Base-by-base conservation (phyloP, 768 basidiomycete genomes). In the Ramaria rubella region DNA sequence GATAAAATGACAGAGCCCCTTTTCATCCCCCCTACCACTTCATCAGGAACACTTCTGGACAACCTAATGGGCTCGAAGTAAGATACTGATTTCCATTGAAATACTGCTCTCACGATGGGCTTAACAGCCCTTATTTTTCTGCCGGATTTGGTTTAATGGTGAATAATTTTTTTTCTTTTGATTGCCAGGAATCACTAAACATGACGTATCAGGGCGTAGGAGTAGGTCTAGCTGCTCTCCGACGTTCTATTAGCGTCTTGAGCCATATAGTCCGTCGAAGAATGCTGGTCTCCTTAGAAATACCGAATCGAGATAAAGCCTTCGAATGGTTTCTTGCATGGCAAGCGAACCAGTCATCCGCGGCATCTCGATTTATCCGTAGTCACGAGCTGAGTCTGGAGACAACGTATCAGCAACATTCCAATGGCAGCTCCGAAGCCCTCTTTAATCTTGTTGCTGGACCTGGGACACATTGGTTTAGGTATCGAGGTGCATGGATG, bases 101-200 rank as follows among this genome's bases (percentile, higher is more conserved):
- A 26, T 48, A 19, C 36, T 30, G 15, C 46, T 48, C 46, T 48
- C 40, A 42, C 23, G 27, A n/a, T 19, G 15, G 24, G 24, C 3
- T 29, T 48, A 17, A 34, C 63, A 99, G 96, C 68, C 95, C 93
- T 34, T 94, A 93, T 74, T 98, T 99, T 68, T 91, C 95, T 68
- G 96, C 95, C 48, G 95, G 96, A 26, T 97, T 97, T 65, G 96
- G 95, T 33, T 80, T 99, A 34, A 94, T 98, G 94, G 95, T 94
- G 62, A 8, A n/a, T 6, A 30, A 15, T 11, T 48, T 26, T 7
- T n/a, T 48, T 33, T 7, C 9, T 4, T 19, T 42, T 15, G 3
- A 15, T 19, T 14, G 21, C 26, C 30, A 17, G 43, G 44, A 29
- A 43, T 61, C 21, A 64, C 46, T 55, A 44, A 34, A 19, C 23